phyloP scores from a whole-genome alignment of 345 rosid genomes.

The Brassica incana region DNA sequence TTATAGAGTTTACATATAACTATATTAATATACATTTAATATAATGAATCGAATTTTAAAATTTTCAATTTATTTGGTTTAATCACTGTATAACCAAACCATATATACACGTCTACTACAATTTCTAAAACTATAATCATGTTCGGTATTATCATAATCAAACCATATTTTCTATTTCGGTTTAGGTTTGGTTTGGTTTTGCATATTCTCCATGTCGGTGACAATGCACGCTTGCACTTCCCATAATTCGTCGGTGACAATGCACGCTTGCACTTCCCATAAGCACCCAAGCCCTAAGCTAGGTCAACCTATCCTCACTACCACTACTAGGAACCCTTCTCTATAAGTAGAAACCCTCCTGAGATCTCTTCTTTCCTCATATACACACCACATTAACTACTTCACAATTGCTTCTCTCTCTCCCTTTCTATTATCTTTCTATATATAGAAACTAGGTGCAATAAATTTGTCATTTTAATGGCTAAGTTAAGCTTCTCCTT shows the following conservation, averaged over 20 bases:
- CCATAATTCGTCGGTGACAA: slow-evolving; percentile 27
- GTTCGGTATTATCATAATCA: background rate
- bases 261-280: slow-evolving; percentile 35
- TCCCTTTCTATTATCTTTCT: background rate
- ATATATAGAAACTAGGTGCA: slow-evolving; percentile 6
- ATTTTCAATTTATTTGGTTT: background rate
- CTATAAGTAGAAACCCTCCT: slow-evolving; percentile 37
- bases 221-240: slow-evolving; percentile 38
- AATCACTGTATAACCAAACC: background rate
- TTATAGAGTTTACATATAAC: background rate
- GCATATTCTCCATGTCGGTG: slow-evolving; percentile 11
- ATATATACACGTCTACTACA: background rate
- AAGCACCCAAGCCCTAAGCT: slow-evolving; percentile 28
- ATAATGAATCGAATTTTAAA: background rate
- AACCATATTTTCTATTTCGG: too few species aligned
- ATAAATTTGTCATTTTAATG: slow-evolving; percentile 20
- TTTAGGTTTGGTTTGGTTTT: background rate
- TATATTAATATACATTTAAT: too few species aligned
- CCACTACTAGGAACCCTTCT: slow-evolving; percentile 18
- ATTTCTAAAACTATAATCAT: background rate
- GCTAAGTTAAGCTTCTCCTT: slow-evolving; percentile 21
- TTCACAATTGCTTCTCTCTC: background rate
- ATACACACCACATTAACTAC: slow-evolving; percentile 20
- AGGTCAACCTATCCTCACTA: slow-evolving; percentile 26
- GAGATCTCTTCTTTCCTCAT: slow-evolving; percentile 29